Percentiles rank a stretch among this genome's conserved stretches.
Evolutionary conservation across 2,329 filamentous ascomycete species (phyloP).

Genomic region (Cryphonectria carpinicola): DNA sequence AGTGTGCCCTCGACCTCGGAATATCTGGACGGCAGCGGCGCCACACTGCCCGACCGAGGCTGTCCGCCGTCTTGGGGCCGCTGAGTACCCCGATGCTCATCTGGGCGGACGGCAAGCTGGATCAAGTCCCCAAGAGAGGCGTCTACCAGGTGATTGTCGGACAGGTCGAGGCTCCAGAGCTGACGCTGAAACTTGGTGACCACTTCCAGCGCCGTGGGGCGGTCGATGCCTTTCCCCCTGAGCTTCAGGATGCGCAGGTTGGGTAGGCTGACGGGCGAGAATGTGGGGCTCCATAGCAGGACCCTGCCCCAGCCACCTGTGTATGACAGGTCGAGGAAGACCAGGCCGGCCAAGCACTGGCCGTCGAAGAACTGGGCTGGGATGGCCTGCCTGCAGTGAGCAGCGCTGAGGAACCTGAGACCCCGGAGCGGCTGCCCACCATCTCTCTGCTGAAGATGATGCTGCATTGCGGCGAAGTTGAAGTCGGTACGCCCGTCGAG

Average conservation of each 20-base stretch:
- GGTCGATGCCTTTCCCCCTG: constrained; percentile 50
- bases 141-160: constrained; percentile 57
- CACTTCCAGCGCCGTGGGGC: constrained; percentile 40
- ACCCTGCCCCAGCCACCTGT: constrained; percentile 47
- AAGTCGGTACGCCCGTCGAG: constrained; percentile 52
- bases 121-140: constrained; percentile 36
- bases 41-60: background rate
- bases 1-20: constrained; percentile 53
- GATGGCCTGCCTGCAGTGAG: constrained; percentile 45
- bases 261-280: constrained; percentile 44
- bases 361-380: constrained; percentile 45
- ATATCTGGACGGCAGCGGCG: constrained; percentile 42
- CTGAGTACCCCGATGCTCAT: constrained; percentile 42
- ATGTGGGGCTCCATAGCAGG: constrained; percentile 38
- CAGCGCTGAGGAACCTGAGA: constrained; percentile 51
- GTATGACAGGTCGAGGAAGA: constrained; percentile 58
- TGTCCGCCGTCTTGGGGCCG: constrained; percentile 30
- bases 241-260: constrained; percentile 57
- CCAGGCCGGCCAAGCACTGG: constrained; percentile 43
- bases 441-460: background rate
- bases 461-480: constrained; percentile 43
- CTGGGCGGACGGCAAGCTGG: constrained; percentile 31
- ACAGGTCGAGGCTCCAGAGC: constrained; percentile 63
- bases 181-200: constrained; percentile 42
- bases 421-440: constrained; percentile 18